These are phyloP conservation scores for Dictyostelium firmibasis DNA, from an alignment of 78 protist species.

Conservation along the genomic window DNA sequence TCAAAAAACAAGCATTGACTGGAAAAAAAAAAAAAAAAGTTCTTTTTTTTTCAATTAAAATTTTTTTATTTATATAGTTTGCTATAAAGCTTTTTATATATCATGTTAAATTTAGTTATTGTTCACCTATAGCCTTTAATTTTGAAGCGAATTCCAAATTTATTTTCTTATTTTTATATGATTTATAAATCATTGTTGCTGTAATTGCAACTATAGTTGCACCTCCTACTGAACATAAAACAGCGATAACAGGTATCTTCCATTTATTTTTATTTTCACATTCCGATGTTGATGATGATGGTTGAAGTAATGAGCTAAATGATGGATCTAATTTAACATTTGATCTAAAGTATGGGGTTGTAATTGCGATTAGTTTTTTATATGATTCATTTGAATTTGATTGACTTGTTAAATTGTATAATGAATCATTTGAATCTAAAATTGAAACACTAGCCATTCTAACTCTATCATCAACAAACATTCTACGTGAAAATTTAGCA, in stretches of 20 bases:
- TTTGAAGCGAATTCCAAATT: not conserved
- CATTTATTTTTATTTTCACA: not conserved
- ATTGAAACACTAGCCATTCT: not conserved
- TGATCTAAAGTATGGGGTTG: not conserved
- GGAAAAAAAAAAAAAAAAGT: too few species aligned
- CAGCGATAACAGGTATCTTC: constrained; percentile 38
- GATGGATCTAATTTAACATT: constrained; percentile 19
- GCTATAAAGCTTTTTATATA: too few species aligned
- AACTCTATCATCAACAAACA: constrained; percentile 34
- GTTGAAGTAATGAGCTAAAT: not conserved
- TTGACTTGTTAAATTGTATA: not conserved
- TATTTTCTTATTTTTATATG: not conserved
- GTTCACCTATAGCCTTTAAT: too few species aligned
- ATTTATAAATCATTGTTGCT: not conserved
- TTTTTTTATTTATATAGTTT: too few species aligned
- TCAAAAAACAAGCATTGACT: too few species aligned
- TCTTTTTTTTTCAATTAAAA: too few species aligned
- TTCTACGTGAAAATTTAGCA: constrained; percentile 32
- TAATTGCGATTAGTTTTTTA: constrained; percentile 5
- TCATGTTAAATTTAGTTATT: too few species aligned
- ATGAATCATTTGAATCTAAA: not conserved
- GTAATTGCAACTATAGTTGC: not conserved
- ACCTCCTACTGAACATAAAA: constrained; percentile 14
- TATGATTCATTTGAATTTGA: not conserved
- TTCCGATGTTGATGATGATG: not conserved